These are phyloP conservation scores for Solanum bukasovii DNA, from an alignment of 257 asterid species.

Conservation along the genomic window DNA sequence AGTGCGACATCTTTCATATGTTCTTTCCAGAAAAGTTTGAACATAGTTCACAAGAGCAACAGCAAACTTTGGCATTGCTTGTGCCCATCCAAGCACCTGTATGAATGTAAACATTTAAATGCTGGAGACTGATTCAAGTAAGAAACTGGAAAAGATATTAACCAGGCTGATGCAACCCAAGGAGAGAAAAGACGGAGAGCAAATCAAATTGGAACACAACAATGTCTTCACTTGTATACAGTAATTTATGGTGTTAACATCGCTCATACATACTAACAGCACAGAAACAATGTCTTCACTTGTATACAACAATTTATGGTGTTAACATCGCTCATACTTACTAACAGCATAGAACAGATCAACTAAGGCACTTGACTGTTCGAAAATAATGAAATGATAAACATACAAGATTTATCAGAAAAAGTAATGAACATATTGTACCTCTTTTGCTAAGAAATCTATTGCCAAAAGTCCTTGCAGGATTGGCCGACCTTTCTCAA, in stretches of 20 bases:
- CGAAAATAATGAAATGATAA: not conserved
- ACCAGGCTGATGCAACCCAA: not conserved
- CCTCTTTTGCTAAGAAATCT: constrained; percentile 95
- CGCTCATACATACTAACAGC: not conserved
- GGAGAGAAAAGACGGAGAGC: not conserved
- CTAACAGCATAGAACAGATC: not conserved
- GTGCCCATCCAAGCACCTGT: constrained; percentile 98
- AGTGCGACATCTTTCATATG: constrained; percentile 98
- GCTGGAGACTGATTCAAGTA: not conserved
- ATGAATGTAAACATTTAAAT: not conserved
- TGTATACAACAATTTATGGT: not conserved
- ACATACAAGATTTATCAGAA: not conserved
- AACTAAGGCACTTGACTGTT: not conserved
- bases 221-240: not conserved
- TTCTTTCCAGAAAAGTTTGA: constrained; percentile 90
- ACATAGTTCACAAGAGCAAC: constrained; percentile 76
- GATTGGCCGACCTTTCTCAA: constrained; percentile 93
- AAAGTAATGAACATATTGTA: constrained; percentile 12
- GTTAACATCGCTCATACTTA: not conserved
- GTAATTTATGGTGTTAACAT: not conserved
- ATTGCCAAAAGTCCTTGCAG: constrained; percentile 94
- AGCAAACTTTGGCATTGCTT: constrained; percentile 98
- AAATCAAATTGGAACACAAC: not conserved
- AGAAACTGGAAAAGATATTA: not conserved
- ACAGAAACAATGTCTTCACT: not conserved